A percentile compares a stretch with the other conserved stretches of the same genome.
These are phyloP conservation scores for Pyrenochaeta sp. DNA, from an alignment of 2,329 filamentous ascomycete genomes.

Conservation along the genomic window DNA sequence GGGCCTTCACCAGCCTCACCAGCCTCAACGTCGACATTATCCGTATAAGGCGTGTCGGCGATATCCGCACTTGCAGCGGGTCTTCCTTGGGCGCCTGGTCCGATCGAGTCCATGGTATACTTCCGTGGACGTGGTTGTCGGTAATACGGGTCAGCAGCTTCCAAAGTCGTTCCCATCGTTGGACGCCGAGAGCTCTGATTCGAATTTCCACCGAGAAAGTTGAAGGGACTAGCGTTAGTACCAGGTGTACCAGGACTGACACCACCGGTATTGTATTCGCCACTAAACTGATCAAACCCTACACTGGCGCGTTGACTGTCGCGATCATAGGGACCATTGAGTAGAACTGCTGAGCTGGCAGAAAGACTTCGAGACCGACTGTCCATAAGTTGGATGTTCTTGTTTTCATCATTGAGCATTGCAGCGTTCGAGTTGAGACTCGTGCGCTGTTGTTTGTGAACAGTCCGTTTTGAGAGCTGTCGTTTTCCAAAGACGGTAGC, in stretches of 20 bases:
- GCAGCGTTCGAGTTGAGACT: constrained; percentile 84
- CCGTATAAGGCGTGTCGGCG: constrained; percentile 55
- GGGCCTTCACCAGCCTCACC: constrained; percentile 45
- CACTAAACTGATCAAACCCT: constrained; percentile 62
- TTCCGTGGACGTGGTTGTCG: constrained; percentile 78
- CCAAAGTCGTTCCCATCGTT: constrained; percentile 44
- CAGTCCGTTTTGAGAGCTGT: constrained; percentile 78
- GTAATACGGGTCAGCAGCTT: constrained; percentile 78
- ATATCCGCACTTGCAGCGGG: constrained; percentile 57
- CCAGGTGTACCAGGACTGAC: constrained; percentile 76
- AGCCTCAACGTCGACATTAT: constrained; percentile 48
- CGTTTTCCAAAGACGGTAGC: constrained; percentile 89
- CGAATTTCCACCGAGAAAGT: constrained; percentile 65
- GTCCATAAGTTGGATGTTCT: constrained; percentile 64
- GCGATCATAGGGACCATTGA: constrained; percentile 57
- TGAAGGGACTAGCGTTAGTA: constrained; percentile 73
- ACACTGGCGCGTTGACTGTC: constrained; percentile 57
- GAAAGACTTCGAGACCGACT: constrained; percentile 66
- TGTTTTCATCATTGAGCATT: constrained; percentile 76
- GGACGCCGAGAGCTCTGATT: constrained; percentile 51
- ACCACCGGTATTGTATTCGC: constrained; percentile 59
- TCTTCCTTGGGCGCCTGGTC: constrained; percentile 52
- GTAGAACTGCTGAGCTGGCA: constrained; percentile 67
- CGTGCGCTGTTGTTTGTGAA: constrained; percentile 71
- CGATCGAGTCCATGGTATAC: constrained; percentile 62